These are phyloP conservation scores for Scedosporium minutisporum DNA, from an alignment of 2,329 filamentous ascomycete genomes.

Conservation along the genomic window DNA sequence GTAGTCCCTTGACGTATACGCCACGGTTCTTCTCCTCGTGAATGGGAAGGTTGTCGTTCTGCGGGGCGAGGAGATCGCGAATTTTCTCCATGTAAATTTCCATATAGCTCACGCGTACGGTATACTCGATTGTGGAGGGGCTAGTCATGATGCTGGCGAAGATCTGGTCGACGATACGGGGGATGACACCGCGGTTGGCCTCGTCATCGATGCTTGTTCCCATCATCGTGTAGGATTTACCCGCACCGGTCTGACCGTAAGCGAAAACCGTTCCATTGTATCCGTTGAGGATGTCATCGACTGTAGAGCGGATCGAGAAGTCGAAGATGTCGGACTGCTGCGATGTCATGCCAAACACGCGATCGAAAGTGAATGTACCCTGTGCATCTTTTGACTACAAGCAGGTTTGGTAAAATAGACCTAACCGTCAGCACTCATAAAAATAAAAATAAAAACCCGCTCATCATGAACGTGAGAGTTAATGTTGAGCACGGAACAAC, in stretches of 20 bases:
- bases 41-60: slow-evolving; percentile 94
- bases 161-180: slow-evolving; percentile 94
- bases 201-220: slow-evolving; percentile 79
- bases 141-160: slow-evolving; percentile 91
- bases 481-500: too few species aligned
- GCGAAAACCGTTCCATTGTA: slow-evolving; percentile 99
- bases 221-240: slow-evolving; percentile 96
- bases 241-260: slow-evolving; percentile 94
- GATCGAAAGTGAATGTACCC: slow-evolving; percentile 91
- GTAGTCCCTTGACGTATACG: slow-evolving; percentile 89
- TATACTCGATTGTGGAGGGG: slow-evolving; percentile 91
- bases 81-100: slow-evolving; percentile 99
- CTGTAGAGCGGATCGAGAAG: slow-evolving; percentile 90
- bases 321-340: slow-evolving; percentile 92
- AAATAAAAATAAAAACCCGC: too few species aligned
- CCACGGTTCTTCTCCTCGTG: slow-evolving; percentile 95
- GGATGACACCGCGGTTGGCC: slow-evolving; percentile 83
- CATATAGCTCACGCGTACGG: slow-evolving; percentile 98
- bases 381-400: slow-evolving; percentile 69
- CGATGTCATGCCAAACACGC: slow-evolving; percentile 91
- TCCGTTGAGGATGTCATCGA: slow-evolving; percentile 96
- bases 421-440: background rate
- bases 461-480: too few species aligned
- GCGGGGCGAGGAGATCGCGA: slow-evolving; percentile 80
- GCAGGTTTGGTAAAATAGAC: background rate